Percentiles rank a stretch among this genome's conserved stretches.
These are phyloP conservation scores for Drechmeria coniospora DNA, from an alignment of 2,329 filamentous ascomycete species.

Conservation along the genomic window DNA sequence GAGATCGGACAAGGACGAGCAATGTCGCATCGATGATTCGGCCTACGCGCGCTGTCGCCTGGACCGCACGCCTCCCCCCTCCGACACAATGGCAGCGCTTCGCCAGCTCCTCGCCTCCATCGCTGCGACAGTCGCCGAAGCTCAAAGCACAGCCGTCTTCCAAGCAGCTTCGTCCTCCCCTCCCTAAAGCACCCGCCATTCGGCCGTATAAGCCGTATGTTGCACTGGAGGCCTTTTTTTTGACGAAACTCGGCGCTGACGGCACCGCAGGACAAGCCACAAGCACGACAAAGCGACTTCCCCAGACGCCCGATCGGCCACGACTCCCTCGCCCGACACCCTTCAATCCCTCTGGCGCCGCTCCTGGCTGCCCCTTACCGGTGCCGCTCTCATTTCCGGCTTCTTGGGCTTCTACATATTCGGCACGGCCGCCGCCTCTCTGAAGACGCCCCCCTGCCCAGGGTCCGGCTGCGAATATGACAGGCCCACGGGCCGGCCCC, in stretches of 20 bases:
- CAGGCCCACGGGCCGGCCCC: conserved; percentile 31
- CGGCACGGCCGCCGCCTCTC: conserved; percentile 20
- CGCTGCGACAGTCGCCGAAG: conserved; percentile 8
- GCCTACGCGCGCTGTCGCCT: conserved; percentile 12
- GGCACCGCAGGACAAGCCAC: conserved; percentile 3
- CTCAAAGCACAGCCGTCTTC: conserved; percentile 5
- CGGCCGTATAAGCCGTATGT: conserved; percentile 17
- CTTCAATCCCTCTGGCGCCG: conserved; percentile 20
- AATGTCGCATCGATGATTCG: conserved; percentile 14
- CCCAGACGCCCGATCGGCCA: conserved; percentile 9
- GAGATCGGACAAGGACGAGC: too few species aligned
- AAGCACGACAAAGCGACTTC: conserved; percentile 2
- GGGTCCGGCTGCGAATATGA: conserved; percentile 16
- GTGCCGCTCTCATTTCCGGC: conserved; percentile 28
- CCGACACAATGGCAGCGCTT: conserved; percentile 12
- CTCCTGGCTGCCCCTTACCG: conserved; percentile 29
- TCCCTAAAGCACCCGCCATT: conserved; percentile 10
- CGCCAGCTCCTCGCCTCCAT: conserved; percentile 13
- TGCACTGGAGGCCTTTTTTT: not conserved
- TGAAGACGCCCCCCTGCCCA: conserved; percentile 12
- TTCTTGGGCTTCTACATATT: conserved; percentile 32
- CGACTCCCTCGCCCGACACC: conserved; percentile 14
- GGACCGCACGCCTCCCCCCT: conserved; percentile 5
- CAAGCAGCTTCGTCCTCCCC: conserved; percentile 3
- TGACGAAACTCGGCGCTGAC: too few species aligned